Base-by-base conservation (phyloP, 2,329 filamentous ascomycete genomes). In the Claviceps pazoutovae region DNA sequence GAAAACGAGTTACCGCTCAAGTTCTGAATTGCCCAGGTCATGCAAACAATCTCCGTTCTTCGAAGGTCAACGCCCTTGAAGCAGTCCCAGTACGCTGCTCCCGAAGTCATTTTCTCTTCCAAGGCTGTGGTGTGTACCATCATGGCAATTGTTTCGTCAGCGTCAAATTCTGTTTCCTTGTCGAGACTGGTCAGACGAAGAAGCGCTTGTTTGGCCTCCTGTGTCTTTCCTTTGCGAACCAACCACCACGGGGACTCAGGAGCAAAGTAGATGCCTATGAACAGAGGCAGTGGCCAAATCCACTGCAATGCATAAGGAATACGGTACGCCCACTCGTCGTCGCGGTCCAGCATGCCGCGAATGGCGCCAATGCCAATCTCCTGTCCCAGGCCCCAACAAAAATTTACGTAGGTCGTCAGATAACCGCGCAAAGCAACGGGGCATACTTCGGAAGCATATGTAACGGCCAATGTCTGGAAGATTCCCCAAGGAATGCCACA, bases 101-200 rank as follows among this genome's bases (percentile, higher is more conserved):
- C 88, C 6, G 71, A 70, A 4, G 86, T 89, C 50, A 88, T 85
- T 66, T 78, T 76, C 62, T 86, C 76, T 64, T 95, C 89, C 11
- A 94, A 71, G 0, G 84, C 84, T 0, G 86, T 90, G 0, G 88
- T 95, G 63, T 94, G 87, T 1, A 88, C 80, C 86, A 95, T 95
- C 87, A 95, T 94, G 60, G 86, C 83, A 48, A 95, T 74, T 0
- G 87, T 93, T 68, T 93, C 87, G 56, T 94, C 85, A 11, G 85
- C 79, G 60, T 94, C 79, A 59, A 93, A 90, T 54, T 84, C 77
- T 1, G 80, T 83, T 54, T 88, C 82, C 51, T 73, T 71, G 56
- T 80, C 71, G 14, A 73, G 59, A 59, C 75, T 83, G 5, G 83
- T 86, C 19, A 88, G 70, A 3, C 83, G 79, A 48, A 83, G 70